These are phyloP conservation scores for Didymosphaeria variabile DNA, from an alignment of 2,329 filamentous ascomycete species.

Conservation along the genomic window DNA sequence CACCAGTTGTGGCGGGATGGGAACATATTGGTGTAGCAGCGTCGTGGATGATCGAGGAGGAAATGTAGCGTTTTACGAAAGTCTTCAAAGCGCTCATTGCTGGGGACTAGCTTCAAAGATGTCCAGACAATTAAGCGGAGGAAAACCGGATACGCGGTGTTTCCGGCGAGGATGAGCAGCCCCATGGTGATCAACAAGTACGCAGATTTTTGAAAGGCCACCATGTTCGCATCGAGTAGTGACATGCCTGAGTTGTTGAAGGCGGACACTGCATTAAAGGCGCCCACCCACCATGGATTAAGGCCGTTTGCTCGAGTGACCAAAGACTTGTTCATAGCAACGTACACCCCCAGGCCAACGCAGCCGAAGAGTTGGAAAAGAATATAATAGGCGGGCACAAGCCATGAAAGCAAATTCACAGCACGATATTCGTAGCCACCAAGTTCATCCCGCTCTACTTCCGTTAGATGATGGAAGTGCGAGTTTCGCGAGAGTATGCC, in stretches of 20 bases:
- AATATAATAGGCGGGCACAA: conserved; percentile 44
- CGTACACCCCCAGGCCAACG: conserved; percentile 49
- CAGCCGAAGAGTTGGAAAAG: conserved; percentile 24
- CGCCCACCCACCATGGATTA: conserved; percentile 60
- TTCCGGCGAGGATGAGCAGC: conserved; percentile 61
- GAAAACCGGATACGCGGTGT: conserved; percentile 65
- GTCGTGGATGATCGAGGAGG: conserved; percentile 68
- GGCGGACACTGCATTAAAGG: conserved; percentile 73
- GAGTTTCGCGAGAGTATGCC: conserved; percentile 57
- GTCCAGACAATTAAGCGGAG: conserved; percentile 67
- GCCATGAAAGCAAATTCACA: conserved; percentile 59
- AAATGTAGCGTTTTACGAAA: conserved; percentile 61
- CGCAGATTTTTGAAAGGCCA: conserved; percentile 61
- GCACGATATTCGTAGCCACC: conserved; percentile 62
- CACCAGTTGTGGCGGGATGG: conserved; percentile 67
- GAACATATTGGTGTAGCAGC: conserved; percentile 70
- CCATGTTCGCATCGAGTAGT: conserved; percentile 63
- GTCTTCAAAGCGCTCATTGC: conserved; percentile 50
- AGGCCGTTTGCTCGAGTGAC: conserved; percentile 51
- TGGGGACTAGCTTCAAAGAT: conserved; percentile 57
- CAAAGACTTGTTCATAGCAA: conserved; percentile 53
- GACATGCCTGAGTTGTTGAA: conserved; percentile 65
- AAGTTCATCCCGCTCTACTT: conserved; percentile 54
- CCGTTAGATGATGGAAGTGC: conserved; percentile 56
- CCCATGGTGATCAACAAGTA: conserved; percentile 59